Base-by-base conservation (phyloP, 2,329 filamentous ascomycete genomes). In the Trichoderma sp. region DNA sequence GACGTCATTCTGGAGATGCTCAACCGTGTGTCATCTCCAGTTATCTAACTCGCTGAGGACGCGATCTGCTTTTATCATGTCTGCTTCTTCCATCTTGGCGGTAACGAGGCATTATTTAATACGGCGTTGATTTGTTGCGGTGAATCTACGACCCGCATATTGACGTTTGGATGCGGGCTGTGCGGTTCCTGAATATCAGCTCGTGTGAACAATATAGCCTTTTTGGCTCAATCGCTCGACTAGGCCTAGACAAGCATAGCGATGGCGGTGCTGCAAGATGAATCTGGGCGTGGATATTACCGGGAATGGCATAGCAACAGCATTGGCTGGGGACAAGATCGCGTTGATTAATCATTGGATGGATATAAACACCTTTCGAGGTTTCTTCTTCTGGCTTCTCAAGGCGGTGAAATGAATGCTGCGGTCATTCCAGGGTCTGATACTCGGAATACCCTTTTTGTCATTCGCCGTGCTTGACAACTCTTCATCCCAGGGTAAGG, bases 1-100 rank as follows among this genome's bases (percentile, higher is more conserved):
- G 50, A 66, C 71, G 71, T 74, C 71, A 74, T 74, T 38, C 41
- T 67, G 50, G 63, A 67, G 41, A 38, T 18, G 31, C 33, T 18
- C 16, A 1, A 3, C 53, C 11, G 14, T 27, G 11, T 59, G 24
- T 12, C 21, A 59, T 50, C 45, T 45, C 16, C 18, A n/a, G 41
- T 45, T 1, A 8, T 53, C 45, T 53, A 53, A 53, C 45, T 50
- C 45, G 45, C 45, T 50, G 45, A 50, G 45, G 45, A 50, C 45
- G 45, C 18, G 45, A 53, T 21, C 45, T 53, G 45, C 45, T 8
- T 4, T 12, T 21, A 18, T 53, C 45, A 53, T 21, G 11, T 56
- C 5, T 14, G 21, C 0, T 56, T 14, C 18, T 6, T 24, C 50
- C 2, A 2, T 56, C 50, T 56, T 24, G 21, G 50, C n/a, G 50